A percentile compares a stretch with the other conserved stretches of the same genome.
These are phyloP conservation scores for Hypoxylon perforatum DNA, from an alignment of 495 filamentous ascomycete genomes.

Conservation along the genomic window DNA sequence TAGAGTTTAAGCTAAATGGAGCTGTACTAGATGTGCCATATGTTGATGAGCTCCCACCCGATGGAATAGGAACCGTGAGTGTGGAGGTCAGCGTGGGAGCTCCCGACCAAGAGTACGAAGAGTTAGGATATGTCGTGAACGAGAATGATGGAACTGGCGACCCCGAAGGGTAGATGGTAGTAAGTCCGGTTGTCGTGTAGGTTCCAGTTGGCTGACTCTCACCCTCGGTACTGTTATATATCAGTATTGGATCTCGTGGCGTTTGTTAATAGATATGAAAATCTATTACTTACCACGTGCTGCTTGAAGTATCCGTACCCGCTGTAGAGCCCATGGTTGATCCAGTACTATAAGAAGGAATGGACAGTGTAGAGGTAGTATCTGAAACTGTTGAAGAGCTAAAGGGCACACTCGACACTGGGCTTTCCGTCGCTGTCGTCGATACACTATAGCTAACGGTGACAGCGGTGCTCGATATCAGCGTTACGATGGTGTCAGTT, in stretches of 20 bases:
- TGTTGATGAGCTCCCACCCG: slow-evolving; percentile 18
- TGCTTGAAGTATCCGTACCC: slow-evolving; percentile 9
- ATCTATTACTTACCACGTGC: slow-evolving; percentile 25
- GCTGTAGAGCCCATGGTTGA: slow-evolving; percentile 13
- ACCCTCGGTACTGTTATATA: slow-evolving; percentile 26
- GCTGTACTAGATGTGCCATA: slow-evolving; percentile 22
- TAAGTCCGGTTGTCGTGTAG: background rate
- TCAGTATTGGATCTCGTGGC: slow-evolving; percentile 7
- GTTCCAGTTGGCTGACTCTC: background rate
- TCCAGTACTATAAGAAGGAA: slow-evolving; percentile 6
- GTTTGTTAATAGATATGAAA: background rate
- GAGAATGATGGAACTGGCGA: background rate
- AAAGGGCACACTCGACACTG: slow-evolving; percentile 7
- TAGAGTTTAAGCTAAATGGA: slow-evolving; percentile 23
- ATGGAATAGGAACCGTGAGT: slow-evolving; percentile 22
- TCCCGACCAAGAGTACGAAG: slow-evolving; percentile 5
- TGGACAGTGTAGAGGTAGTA: background rate
- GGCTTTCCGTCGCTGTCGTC: slow-evolving; percentile 2
- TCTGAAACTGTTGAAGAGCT: slow-evolving; percentile 8
- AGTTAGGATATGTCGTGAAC: slow-evolving; percentile 10
- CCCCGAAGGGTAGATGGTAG: background rate
- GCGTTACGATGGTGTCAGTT: slow-evolving; percentile 8
- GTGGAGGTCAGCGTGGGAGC: slow-evolving; percentile 23
- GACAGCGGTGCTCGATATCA: slow-evolving; percentile 16
- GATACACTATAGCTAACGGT: slow-evolving; percentile 12